phyloP scores from a whole-genome alignment of 208 protist species.

The Vickermania spadyakhi region DNA sequence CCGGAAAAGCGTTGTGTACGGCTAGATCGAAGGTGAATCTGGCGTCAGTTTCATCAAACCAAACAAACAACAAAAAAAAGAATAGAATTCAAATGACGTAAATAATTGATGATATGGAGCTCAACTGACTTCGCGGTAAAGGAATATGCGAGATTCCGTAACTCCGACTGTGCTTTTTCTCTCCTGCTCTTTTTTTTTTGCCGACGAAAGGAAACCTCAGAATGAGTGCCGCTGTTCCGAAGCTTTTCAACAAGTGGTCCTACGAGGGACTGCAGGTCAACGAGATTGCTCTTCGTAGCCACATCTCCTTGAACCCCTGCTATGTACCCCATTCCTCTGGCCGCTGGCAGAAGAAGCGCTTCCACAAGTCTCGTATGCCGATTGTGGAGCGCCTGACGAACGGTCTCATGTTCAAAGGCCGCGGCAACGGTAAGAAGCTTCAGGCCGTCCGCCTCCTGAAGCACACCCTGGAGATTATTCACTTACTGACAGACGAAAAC shows the following conservation, averaged over 20 bases:
- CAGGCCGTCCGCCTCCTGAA: conserved; percentile 98
- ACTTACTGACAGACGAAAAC: conserved; percentile 98
- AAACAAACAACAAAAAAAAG: too few species aligned
- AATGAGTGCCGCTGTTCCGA: conserved; percentile 66
- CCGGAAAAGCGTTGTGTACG: too few species aligned
- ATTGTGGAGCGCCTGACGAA: conserved; percentile 95
- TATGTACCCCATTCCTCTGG: conserved; percentile 99
- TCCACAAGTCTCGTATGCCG: conserved; percentile 97
- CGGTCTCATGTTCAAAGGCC: conserved; percentile 98
- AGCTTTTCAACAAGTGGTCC: conserved; percentile 91
- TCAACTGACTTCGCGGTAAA: too few species aligned
- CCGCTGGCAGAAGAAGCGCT: conserved; percentile 97
- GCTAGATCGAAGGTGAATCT: too few species aligned
- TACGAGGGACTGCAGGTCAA: conserved; percentile 66
- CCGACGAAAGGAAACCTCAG: too few species aligned
- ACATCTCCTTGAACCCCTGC: conserved; percentile 94
- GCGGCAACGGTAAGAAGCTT: conserved; percentile 99
- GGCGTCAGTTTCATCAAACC: too few species aligned
- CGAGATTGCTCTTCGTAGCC: conserved; percentile 93
- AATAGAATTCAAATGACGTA: too few species aligned
- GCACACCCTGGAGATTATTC: conserved; percentile 99
- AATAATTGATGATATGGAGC: too few species aligned
- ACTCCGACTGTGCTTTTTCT: too few species aligned
- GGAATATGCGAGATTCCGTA: too few species aligned
- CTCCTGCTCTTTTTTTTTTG: too few species aligned